Percentiles rank a stretch among this genome's conserved stretches.
These are phyloP conservation scores for Boletus coccyginus DNA, from an alignment of 768 basidiomycete genomes.

Conservation along the genomic window DNA sequence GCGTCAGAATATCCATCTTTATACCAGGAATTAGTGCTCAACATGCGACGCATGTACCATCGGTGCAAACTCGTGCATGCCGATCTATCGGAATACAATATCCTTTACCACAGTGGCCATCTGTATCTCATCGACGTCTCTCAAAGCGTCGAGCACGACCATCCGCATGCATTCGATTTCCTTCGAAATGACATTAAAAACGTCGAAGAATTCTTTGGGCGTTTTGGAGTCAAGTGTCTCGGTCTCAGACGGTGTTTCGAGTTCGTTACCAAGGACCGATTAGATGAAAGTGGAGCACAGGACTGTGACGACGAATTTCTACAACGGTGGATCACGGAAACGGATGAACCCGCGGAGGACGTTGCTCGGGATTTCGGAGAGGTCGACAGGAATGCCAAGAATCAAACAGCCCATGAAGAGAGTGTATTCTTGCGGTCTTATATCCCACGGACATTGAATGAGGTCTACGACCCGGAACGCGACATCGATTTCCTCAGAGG, in stretches of 20 bases:
- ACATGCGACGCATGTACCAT: conserved; percentile 82
- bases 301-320: conserved; percentile 32
- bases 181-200: conserved; percentile 90
- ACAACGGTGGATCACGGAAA: conserved; percentile 48
- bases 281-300: conserved; percentile 32
- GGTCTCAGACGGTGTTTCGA: conserved; percentile 85
- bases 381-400: conserved; percentile 10
- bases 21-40: conserved; percentile 78
- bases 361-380: conserved; percentile 9
- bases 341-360: conserved; percentile 19
- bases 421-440: conserved; percentile 86
- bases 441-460: conserved; percentile 89
- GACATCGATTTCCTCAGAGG: conserved; percentile 74
- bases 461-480: conserved; percentile 93
- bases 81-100: conserved; percentile 97
- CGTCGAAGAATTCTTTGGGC: conserved; percentile 87
- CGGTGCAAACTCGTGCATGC: conserved; percentile 94
- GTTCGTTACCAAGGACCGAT: conserved; percentile 68
- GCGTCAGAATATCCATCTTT: conserved; percentile 50
- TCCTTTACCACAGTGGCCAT: conserved; percentile 80
- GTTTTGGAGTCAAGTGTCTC: conserved; percentile 70
- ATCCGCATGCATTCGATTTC: conserved; percentile 95
- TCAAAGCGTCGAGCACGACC: conserved; percentile 98
- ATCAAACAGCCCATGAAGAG: conserved; percentile 64
- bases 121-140: conserved; percentile 97